Conservation (phyloP, 23 red algal species). For the Chondrus crispus region DNA sequence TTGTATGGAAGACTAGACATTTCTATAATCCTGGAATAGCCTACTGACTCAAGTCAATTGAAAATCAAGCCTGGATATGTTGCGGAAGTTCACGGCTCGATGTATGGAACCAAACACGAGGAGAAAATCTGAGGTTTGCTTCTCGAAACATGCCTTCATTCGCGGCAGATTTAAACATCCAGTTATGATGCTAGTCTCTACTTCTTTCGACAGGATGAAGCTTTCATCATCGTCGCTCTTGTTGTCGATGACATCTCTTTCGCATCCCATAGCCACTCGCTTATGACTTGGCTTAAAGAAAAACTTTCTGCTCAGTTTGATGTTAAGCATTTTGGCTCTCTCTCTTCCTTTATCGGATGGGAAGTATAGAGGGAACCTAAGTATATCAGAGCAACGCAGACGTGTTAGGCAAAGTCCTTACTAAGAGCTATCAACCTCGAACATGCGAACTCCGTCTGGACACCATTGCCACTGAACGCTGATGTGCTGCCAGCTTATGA, state of each 20-base stretch:
- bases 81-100: not conserved
- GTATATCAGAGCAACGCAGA: not conserved
- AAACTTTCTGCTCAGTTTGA: not conserved
- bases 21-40: slow-evolving; percentile 1
- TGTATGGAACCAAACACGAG: not conserved
- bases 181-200: not conserved
- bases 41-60: not conserved
- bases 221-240: not conserved
- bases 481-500: not conserved
- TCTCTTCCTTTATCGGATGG: not conserved
- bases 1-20: not conserved
- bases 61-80: not conserved
- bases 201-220: not conserved
- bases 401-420: not conserved
- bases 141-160: not conserved
- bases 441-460: not conserved
- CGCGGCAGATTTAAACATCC: not conserved
- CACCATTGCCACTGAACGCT: not conserved
- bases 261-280: not conserved
- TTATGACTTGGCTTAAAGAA: not conserved
- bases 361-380: not conserved
- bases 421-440: not conserved
- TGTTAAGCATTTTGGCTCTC: not conserved
- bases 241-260: not conserved
- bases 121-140: not conserved